Percentiles rank a stretch among this genome's conserved stretches.
Evolutionary conservation across 129 eudicot genomes (phyloP).

Genomic region (Lactuca sativa): DNA sequence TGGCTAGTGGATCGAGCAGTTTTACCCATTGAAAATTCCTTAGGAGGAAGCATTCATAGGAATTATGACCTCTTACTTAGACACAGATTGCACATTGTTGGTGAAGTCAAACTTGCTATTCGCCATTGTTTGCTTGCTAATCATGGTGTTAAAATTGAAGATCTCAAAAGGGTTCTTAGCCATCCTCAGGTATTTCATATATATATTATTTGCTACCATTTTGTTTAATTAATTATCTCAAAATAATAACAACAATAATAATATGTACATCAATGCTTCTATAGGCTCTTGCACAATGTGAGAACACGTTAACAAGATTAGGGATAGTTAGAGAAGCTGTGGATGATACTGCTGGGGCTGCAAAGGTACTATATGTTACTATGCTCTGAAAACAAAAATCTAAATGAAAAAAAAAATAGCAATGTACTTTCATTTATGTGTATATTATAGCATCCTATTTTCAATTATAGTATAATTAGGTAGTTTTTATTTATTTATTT

Average conservation of each 20-base stretch:
- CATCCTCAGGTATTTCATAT: constrained; percentile 78
- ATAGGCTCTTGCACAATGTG: constrained; percentile 99
- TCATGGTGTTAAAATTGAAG: constrained; percentile 70
- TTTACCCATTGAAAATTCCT: constrained; percentile 94
- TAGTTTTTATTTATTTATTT: too few species aligned
- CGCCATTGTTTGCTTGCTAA: constrained; percentile 94
- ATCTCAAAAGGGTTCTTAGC: constrained; percentile 88
- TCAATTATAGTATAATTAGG: too few species aligned
- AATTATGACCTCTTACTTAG: constrained; percentile 88
- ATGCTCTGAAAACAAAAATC: too few species aligned
- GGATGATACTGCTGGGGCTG: constrained; percentile 99
- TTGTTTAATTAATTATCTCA: neutral
- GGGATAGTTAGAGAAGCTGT: constrained; percentile 94
- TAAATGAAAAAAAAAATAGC: neutral
- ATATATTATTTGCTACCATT: neutral
- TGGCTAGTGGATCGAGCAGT: constrained; percentile 99
- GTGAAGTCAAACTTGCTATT: constrained; percentile 90
- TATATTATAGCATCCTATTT: too few species aligned
- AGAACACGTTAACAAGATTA: constrained; percentile 76
- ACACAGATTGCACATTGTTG: constrained; percentile 87
- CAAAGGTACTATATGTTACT: constrained; percentile 50
- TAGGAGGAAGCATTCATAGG: constrained; percentile 97
- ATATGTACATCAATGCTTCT: constrained; percentile 13
- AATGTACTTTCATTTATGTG: neutral
- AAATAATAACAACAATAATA: neutral